Base-by-base conservation (phyloP, 169 alveolate species). In the Cryptosporidium meleagridis region DNA sequence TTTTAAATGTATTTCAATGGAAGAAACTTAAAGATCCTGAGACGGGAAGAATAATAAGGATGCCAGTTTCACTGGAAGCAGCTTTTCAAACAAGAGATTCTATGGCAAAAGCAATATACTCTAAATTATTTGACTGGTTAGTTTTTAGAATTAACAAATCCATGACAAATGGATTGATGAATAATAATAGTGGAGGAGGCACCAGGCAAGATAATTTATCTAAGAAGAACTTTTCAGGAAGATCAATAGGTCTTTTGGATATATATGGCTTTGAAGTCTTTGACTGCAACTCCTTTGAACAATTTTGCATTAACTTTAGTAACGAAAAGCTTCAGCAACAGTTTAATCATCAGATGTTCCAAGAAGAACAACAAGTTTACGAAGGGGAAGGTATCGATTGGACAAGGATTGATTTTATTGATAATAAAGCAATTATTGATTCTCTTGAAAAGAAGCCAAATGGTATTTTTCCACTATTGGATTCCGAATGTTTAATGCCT, bases 301-400 rank as follows among this genome's bases (percentile, higher is more conserved):
- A 96, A 91, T 91, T 96, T 55, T 96, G 98, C 65, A 96, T 96
- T 69, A 96, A 96, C 93, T 96, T 94, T 89, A 97, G 97, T 16
- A 96, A 96, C 69, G 98, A 96, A 91, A 86, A 91, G 58, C 91
- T 95, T 48, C 97, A 96, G 62, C 93, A 94, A 67, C 95, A 94
- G 75, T 96, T 96, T 93, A 94, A 95, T 65, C 93, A 96, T 70
- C 96, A 94, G 75, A 94, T 95, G 92, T 93, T 96, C 85, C 93
- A 94, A 51, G 92, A 92, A 48, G 96, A 95, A 69, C 96, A 95
- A 86, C 84, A 92, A 55, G 95, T 92, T 39, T 96, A 95, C 71
- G 85, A 89, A 52, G 93, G 91, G 4, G 98, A 96, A 91, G 96
- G 95, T 29, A 85, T 96, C 16, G 85, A 93, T 62, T 94, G 96